These are phyloP conservation scores for Colletotrichum siamense DNA, from an alignment of 2,329 filamentous ascomycete species.

Conservation along the genomic window DNA sequence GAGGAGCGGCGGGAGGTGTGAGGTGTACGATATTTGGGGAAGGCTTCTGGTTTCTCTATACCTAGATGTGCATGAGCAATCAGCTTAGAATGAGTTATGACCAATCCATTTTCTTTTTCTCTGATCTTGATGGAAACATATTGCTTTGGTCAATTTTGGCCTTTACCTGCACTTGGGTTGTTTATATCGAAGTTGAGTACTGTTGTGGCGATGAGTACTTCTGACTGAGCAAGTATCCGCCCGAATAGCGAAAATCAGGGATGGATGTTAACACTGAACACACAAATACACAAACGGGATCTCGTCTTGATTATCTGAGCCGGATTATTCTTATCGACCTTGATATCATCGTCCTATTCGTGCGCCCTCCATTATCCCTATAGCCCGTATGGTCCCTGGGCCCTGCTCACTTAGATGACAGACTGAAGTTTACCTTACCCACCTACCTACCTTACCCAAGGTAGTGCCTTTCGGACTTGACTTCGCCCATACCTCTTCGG, in stretches of 20 bases:
- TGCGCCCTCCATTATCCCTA: fast-evolving
- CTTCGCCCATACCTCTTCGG: background rate
- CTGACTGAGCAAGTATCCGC: no score
- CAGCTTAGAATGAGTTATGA: background rate
- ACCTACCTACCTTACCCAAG: no score
- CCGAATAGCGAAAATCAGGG: fast-evolving
- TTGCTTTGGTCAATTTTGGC: no score
- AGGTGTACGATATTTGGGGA: background rate
- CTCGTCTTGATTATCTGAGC: no score
- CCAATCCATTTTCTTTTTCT: background rate
- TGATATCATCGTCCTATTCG: no score
- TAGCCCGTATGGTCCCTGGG: no score
- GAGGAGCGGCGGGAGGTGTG: fast-evolving
- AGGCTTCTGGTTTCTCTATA: background rate
- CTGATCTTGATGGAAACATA: background rate
- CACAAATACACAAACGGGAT: fast-evolving
- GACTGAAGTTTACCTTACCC: no score
- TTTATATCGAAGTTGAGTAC: no score
- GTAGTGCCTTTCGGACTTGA: background rate
- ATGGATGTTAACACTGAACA: fast-evolving
- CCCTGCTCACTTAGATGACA: no score
- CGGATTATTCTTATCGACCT: fast-evolving
- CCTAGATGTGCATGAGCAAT: background rate
- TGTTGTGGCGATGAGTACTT: no score
- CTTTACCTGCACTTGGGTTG: no score